A percentile compares a stretch with the other conserved stretches of the same genome.
Evolutionary conservation across 345 rosid species (phyloP).

Genomic region (Schrenkiella parvula): DNA sequence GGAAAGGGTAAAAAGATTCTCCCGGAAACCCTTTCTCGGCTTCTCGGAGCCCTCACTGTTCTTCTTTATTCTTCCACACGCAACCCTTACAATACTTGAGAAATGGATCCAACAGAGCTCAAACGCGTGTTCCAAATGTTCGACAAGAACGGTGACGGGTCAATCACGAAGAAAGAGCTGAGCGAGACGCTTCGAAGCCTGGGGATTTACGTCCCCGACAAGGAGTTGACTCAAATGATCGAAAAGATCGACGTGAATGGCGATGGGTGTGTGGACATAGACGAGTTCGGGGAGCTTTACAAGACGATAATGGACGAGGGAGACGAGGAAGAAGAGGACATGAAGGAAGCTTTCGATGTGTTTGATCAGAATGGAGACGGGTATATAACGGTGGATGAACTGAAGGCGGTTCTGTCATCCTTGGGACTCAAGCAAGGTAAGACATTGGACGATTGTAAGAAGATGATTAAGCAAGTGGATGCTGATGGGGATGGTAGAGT

Average conservation of each 20-base stretch:
- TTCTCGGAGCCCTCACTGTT: background rate
- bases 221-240: slow-evolving; percentile 53
- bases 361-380: slow-evolving; percentile 89
- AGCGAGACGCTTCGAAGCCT: slow-evolving; percentile 58
- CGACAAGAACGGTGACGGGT: slow-evolving; percentile 75
- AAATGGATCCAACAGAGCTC: slow-evolving; percentile 56
- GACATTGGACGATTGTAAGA: slow-evolving; percentile 64
- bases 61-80: slow-evolving; percentile 10
- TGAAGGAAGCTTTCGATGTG: slow-evolving; percentile 86
- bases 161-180: slow-evolving; percentile 62
- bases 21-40: slow-evolving; percentile 12
- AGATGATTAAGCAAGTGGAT: slow-evolving; percentile 77
- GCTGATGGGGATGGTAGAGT: slow-evolving; percentile 92
- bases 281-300: slow-evolving; percentile 66
- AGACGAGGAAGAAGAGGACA: slow-evolving; percentile 62
- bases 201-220: slow-evolving; percentile 61
- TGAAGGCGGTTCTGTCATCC: slow-evolving; percentile 61
- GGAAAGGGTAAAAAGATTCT: background rate
- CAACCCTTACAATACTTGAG: background rate
- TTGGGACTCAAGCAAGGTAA: slow-evolving; percentile 78
- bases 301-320: slow-evolving; percentile 49
- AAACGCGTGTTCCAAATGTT: slow-evolving; percentile 73
- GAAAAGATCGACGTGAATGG: slow-evolving; percentile 50
- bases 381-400: slow-evolving; percentile 71
- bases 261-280: slow-evolving; percentile 56